Evolutionary conservation across 108 stramenopile species (phyloP), one percentile per base, ranked within the genome.

Genomic region (Cyclotella choctawhatcheeana): DNA sequence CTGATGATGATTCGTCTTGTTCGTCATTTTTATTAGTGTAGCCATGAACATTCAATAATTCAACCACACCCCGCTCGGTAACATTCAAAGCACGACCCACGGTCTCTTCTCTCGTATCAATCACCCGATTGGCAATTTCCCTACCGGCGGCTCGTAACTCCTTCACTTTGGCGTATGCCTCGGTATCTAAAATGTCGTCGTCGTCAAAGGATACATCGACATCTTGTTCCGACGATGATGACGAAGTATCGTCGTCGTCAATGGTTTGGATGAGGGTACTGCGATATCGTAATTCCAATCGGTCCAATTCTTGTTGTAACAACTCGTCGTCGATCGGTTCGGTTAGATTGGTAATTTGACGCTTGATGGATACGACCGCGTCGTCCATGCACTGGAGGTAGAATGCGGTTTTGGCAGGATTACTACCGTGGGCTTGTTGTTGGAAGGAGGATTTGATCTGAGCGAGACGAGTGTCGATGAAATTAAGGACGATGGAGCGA

Each of bases 161-260:
- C 58, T 45, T 71, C 45, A 79, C 77, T 53, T 61, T 71, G 17
- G 66, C 27, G 31, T 66, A 61, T 12, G 70, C 77, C 12, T 79
- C 70, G n/a, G 58, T n/a, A 32, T 79, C 70, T 31, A 79, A 58
- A 61, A 79, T 79, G 1, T 79, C 77, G 30, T 50, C 50, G 34
- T 79, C 77, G 40, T 79, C 77, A 29, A 79, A 79, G 21, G 44
- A 44, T 30, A 56, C 48, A 0, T 71, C 65, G 10, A 56, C 64
- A 2, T 79, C 77, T 26, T 53, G 70, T 0, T 60, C 58, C n/a
- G 54, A 47, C 18, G 67, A 73, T 31, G 72, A 66, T 10, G 60
- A 74, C 33, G 33, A 10, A 24, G 44, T 61, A 14, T 76, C 82
- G 33, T 56, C 79, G 1, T 76, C 79, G n/a, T 53, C 17, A 35